phyloP scores from a whole-genome alignment of 2,329 filamentous ascomycete genomes.

The Botryotinia narcissicola region DNA sequence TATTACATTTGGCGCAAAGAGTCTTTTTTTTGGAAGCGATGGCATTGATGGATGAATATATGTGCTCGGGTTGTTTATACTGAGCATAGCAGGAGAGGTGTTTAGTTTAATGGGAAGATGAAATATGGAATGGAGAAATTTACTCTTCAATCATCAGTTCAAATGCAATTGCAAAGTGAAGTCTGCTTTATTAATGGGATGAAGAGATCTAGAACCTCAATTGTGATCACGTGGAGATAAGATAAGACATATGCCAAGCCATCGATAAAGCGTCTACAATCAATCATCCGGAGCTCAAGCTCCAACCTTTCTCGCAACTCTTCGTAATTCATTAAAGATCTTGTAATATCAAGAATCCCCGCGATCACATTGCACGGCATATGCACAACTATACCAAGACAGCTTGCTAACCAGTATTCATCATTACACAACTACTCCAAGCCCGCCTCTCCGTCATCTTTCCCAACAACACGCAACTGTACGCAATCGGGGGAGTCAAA shows the following conservation, averaged over 20 bases:
- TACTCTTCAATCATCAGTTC: neutral
- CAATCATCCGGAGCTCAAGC: constrained; percentile 1
- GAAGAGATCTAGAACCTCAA: neutral
- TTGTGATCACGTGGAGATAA: constrained; percentile 8
- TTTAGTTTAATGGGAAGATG: neutral
- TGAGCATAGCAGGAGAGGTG: neutral
- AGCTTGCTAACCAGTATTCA: neutral
- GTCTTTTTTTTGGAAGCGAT: neutral
- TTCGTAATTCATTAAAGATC: neutral
- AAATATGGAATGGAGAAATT: neutral
- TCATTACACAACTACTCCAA: neutral
- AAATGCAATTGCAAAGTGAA: neutral
- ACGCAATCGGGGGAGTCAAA: neutral
- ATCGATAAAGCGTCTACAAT: constrained; percentile 12
- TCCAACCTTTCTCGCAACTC: neutral
- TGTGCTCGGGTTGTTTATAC: neutral
- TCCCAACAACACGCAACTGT: constrained; percentile 8
- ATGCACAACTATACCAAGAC: constrained; percentile 9
- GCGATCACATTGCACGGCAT: constrained; percentile 12
- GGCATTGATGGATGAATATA: neutral
- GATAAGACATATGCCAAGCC: neutral
- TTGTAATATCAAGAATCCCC: constrained; percentile 1
- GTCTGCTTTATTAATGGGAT: neutral
- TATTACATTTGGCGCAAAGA: constrained; percentile 1
- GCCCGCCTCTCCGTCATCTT: neutral